Conservation (phyloP, 768 basidiomycete species). For the Termitomyces sp. region DNA sequence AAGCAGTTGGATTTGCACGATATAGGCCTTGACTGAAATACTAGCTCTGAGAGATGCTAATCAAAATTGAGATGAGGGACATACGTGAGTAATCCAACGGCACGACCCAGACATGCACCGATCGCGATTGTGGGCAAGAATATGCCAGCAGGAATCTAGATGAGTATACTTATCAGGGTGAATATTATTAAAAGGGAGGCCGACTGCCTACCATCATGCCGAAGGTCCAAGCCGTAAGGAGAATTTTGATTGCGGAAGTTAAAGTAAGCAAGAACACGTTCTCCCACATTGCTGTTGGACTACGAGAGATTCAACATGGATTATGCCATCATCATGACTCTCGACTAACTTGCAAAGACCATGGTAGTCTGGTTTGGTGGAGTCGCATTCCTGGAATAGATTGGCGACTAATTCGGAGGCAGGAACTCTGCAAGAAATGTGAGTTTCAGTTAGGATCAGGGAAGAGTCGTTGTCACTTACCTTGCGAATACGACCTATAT, state of each 20-base stretch:
- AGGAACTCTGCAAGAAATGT: slow-evolving; percentile 43
- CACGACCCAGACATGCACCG: slow-evolving; percentile 68
- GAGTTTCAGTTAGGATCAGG: background rate
- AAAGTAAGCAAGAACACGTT: slow-evolving; percentile 63
- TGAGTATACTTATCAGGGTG: background rate
- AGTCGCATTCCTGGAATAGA: slow-evolving; percentile 79
- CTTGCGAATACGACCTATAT: slow-evolving; percentile 61
- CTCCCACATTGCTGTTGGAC: slow-evolving; percentile 59
- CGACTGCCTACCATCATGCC: slow-evolving; percentile 58
- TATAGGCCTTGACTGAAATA: slow-evolving; percentile 55
- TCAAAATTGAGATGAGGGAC: slow-evolving; percentile 15
- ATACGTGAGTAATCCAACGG: slow-evolving; percentile 62
- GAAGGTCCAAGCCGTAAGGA: slow-evolving; percentile 71
- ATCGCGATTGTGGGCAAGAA: slow-evolving; percentile 74
- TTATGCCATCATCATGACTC: background rate
- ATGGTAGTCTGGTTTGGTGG: slow-evolving; percentile 58
- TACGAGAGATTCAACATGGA: slow-evolving; percentile 18
- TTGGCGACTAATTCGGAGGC: slow-evolving; percentile 79
- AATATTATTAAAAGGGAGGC: background rate
- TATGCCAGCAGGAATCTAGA: slow-evolving; percentile 68
- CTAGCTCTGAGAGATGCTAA: background rate
- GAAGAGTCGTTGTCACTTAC: slow-evolving; percentile 20
- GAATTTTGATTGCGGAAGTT: slow-evolving; percentile 55
- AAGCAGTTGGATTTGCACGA: slow-evolving; percentile 57
- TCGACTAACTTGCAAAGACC: slow-evolving; percentile 72